Base-by-base conservation (phyloP, 495 filamentous ascomycete species). In the Podospora sp. region DNA sequence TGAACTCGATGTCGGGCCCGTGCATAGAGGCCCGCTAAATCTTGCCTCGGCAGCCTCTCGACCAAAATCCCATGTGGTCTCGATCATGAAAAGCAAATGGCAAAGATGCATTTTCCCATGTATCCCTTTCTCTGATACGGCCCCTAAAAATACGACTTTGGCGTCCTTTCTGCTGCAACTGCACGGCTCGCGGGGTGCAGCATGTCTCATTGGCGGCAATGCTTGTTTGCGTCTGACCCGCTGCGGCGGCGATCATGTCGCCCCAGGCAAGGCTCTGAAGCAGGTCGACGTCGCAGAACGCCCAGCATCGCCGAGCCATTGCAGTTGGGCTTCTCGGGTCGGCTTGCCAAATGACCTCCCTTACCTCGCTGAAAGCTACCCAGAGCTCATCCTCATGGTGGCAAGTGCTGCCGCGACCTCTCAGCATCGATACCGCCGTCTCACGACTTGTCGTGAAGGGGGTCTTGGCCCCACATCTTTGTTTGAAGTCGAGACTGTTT, bases 251-350 rank as follows among this genome's bases (percentile, higher is more conserved):
- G 52, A 55, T 55, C 52, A 55, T 24, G 16, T 9, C 52, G 52
- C 52, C 52, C 24, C 52, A 46, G 52, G 21, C 52, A 6, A 55
- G 52, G 52, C 20, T 55, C 52, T 55, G 52, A 55, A 55, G 52
- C 52, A 55, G 21, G 20, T 3, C 49, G 24, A 21, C 40, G 40
- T 46, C 40, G 40, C 40, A 46, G 40, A 46, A 46, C 14, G 40
- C 40, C 40, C 40, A 46, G 40, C 40, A 46, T 46, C 40, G 52
- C 52, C 52, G 24, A 24, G 52, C 4, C 52, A 11, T 26, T 6
- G 52, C 2, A n/a, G 7, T 55, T 55, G 52, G 6, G 8, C 52
- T 22, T 55, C 21, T 55, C 52, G 52, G 52, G 52, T 55, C 52
- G n/a, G 22, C 52, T 12, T 55, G 52, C 52, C 52, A 8, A 11